Percentiles rank a stretch among this genome's conserved stretches.
Evolutionary conservation across 1,284 basidiomycete species (phyloP).

Genomic region (Irpex sp.): DNA sequence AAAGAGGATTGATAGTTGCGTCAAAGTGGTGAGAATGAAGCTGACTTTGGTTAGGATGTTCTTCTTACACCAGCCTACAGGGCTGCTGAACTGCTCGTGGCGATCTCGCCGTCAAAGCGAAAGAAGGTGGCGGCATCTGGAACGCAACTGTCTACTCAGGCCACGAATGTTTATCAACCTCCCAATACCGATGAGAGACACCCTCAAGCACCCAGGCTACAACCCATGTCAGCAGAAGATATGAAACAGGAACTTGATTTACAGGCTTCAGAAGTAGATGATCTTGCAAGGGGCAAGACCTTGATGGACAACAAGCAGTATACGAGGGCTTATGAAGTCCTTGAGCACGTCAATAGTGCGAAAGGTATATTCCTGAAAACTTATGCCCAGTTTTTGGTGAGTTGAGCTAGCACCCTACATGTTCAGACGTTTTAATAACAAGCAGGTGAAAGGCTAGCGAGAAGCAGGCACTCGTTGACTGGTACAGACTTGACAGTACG

Average conservation of each 20-base stretch:
- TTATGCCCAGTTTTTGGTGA: slow-evolving; percentile 85
- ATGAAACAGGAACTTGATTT: slow-evolving; percentile 39
- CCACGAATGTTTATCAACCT: not conserved
- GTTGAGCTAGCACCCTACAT: slow-evolving; percentile 27
- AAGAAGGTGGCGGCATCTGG: not conserved
- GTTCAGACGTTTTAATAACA: slow-evolving; percentile 13
- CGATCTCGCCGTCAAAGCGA: slow-evolving; percentile 44
- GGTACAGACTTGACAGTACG: slow-evolving; percentile 70
- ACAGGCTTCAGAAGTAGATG: slow-evolving; percentile 64
- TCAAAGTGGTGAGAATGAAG: slow-evolving; percentile 63
- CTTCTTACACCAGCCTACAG: slow-evolving; percentile 32
- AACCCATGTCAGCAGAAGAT: slow-evolving; percentile 16
- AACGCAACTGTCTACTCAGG: slow-evolving; percentile 30
- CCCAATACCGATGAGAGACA: slow-evolving; percentile 12
- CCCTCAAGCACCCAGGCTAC: slow-evolving; percentile 23
- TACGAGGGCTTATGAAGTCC: slow-evolving; percentile 65
- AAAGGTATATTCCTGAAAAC: slow-evolving; percentile 77
- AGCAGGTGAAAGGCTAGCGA: slow-evolving; percentile 50
- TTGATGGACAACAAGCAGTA: slow-evolving; percentile 83
- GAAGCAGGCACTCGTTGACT: slow-evolving; percentile 63
- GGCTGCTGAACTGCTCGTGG: slow-evolving; percentile 71
- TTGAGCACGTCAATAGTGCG: slow-evolving; percentile 61
- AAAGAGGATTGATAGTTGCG: slow-evolving; percentile 39
- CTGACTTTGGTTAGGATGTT: not conserved
- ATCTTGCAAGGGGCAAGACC: slow-evolving; percentile 64